Evolutionary conservation across 257 asterid species (phyloP), one percentile per base, ranked within the genome.

Genomic region (Solanum medicagineum): DNA sequence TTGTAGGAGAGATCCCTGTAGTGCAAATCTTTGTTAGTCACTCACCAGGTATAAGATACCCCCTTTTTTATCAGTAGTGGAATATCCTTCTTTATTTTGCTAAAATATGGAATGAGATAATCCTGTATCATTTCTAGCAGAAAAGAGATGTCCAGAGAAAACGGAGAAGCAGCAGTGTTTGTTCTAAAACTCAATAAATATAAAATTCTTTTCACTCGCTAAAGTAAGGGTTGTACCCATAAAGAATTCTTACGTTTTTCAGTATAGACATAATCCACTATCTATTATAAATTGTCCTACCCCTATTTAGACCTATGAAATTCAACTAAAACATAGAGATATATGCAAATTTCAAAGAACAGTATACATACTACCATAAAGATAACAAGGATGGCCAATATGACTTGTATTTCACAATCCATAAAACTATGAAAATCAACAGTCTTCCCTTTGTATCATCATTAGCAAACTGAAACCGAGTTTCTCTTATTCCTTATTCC

Each of bases 1-100:
- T 97, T 97, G 93, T 84, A 92, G 3, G 99, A 97, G 77, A 97
- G 93, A 90, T 97, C 99, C 95, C 99, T 97, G 97, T 75, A 49
- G 81, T 83, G 75, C 73, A 88, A 86, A 81, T 86, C 55, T 80
- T 71, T 74, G 59, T 56, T 89, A 88, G 79, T 26, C 42, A 83
- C 29, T 49, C 68, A 68, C 55, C 81, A 70, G 80, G 47, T 47
- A 32, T 32, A 56, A 79, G 66, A 79, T 54, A 10, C 51, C 20
- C 80, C 80, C 53, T 56, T 54, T 80, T n/a, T 19, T 10, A 17
- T 84, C 56, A 84, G 32, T 84, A 42, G 81, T 80, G 29, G 71
- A 80, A 85, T 85, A 80, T 71, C 74, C 86, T 84, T 56, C 57
- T 56, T 32, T 84, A 84, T 55, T 71, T 84, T 53, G 80, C 60